Conservation (phyloP, 495 filamentous ascomycete species). For the Aspergillus incahuasiensis region DNA sequence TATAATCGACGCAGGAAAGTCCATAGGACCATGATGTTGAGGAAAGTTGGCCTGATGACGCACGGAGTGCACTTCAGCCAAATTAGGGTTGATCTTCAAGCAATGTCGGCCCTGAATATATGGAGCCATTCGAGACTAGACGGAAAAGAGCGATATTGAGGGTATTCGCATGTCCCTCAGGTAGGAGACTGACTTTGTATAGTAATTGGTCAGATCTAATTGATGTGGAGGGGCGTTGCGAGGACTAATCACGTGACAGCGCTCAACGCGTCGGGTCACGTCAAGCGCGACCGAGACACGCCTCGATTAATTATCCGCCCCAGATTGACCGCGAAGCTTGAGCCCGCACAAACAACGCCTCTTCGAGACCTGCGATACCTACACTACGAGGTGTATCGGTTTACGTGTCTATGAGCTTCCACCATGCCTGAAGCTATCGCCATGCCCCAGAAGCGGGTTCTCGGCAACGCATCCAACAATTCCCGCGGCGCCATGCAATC, state of each 20-base stretch:
- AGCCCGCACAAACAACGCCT: background rate
- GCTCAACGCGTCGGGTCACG: slow-evolving; percentile 12
- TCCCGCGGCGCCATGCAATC: slow-evolving; percentile 43
- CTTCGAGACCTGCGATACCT: background rate
- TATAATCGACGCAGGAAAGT: slow-evolving; percentile 28
- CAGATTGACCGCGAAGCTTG: background rate
- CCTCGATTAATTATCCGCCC: slow-evolving; percentile 3
- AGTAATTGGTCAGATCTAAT: too few species aligned
- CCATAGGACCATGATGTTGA: background rate
- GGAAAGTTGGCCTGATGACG: background rate
- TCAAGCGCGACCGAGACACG: slow-evolving; percentile 13
- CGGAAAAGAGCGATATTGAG: too few species aligned
- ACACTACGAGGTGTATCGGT: background rate
- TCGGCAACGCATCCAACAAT: slow-evolving; percentile 54
- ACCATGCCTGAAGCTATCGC: slow-evolving; percentile 49
- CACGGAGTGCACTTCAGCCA: too few species aligned
- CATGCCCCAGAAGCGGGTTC: slow-evolving; percentile 53
- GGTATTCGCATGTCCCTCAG: too few species aligned
- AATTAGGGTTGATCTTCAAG: too few species aligned
- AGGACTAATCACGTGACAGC: slow-evolving; percentile 10
- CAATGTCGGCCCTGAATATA: too few species aligned
- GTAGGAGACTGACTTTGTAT: too few species aligned
- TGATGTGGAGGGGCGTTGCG: too few species aligned
- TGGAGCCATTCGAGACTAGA: too few species aligned
- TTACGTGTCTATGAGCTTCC: slow-evolving; percentile 11